A percentile compares a stretch with the other conserved stretches of the same genome.
These are phyloP conservation scores for Daldinia sp. DNA, from an alignment of 2,329 filamentous ascomycete genomes.

Conservation along the genomic window DNA sequence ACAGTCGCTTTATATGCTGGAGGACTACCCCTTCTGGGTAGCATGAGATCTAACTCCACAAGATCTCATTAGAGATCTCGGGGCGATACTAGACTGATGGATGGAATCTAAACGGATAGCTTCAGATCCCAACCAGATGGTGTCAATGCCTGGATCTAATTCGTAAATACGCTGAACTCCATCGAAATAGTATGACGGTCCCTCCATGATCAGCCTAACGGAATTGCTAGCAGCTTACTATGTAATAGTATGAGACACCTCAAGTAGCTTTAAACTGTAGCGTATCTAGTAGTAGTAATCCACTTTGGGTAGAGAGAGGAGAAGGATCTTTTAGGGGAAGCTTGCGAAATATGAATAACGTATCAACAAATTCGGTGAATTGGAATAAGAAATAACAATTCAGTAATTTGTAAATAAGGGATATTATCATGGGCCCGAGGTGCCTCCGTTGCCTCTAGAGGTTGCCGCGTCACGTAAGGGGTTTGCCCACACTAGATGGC, in stretches of 20 bases:
- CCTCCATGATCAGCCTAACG: neutral
- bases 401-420: neutral
- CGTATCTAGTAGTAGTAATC: neutral
- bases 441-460: conserved; percentile 6
- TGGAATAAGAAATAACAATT: neutral
- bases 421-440: conserved; percentile 4
- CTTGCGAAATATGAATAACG: neutral
- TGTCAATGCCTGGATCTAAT: neutral
- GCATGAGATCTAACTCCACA: conserved; percentile 1
- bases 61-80: conserved; percentile 23
- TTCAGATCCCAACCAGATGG: neutral
- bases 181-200: neutral
- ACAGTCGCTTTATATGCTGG: neutral
- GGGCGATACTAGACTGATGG: neutral
- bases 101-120: neutral
- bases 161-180: neutral
- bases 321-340: neutral
- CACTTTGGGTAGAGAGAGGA: too few species aligned
- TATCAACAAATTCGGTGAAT: neutral
- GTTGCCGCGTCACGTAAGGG: conserved; percentile 20
- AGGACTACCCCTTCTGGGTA: neutral
- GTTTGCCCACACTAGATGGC: conserved; percentile 1
- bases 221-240: neutral
- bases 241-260: conserved; percentile 1
- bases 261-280: neutral